Evolutionary conservation across 2,329 filamentous ascomycete species (phyloP), one percentile per base, ranked within the genome.

Genomic region (Chaetomiaceae sp.): DNA sequence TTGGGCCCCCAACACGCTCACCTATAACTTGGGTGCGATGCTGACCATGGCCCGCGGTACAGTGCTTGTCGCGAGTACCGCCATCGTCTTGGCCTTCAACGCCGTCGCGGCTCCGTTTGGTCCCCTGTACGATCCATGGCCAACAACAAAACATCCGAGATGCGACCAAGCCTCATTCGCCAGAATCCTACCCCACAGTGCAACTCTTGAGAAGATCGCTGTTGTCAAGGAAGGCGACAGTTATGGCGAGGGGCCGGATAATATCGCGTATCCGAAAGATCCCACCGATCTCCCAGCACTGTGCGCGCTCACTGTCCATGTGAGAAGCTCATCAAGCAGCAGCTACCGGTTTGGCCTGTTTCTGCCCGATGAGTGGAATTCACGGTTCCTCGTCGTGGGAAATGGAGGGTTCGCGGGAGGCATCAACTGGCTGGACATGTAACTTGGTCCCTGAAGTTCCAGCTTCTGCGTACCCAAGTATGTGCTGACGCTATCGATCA

Each of bases 371-470:
- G 41, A 45, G 25, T 73, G 71, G 71, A 72, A 70, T 42, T 55
- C 55, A 2, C 59, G 69, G 13, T 66, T 71, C 40, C 63, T 74
- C 5, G 58, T 67, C 0, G 64, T 71, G 5, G 71, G 71, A 1
- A 73, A 72, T 52, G 69, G 69, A 14, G 71, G 68, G 0, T 74
- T 72, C 27, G 68, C 65, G 1, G 66, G 66, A 5, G 65, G 64
- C 10, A 65, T 67, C 52, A 65, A 64, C 55, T 66, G 64, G 62
- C 36, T 62, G 5, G 64, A 65, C 49, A 67, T 67, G 58, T 61
- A 20, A 9, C 42, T 21, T 21, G 4, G 44, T 5, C 40, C 27
- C 9, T 29, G 4, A 5, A 10, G 9, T 13, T n/a, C 11, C 29
- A n/a, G n/a, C 33, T 45, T 25, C 8, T 14, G 13, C 16, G 13